Percentiles rank a stretch among this genome's conserved stretches.
Evolutionary conservation across 2,329 filamentous ascomycete genomes (phyloP).

Genomic region (Pseudonectria buxi): DNA sequence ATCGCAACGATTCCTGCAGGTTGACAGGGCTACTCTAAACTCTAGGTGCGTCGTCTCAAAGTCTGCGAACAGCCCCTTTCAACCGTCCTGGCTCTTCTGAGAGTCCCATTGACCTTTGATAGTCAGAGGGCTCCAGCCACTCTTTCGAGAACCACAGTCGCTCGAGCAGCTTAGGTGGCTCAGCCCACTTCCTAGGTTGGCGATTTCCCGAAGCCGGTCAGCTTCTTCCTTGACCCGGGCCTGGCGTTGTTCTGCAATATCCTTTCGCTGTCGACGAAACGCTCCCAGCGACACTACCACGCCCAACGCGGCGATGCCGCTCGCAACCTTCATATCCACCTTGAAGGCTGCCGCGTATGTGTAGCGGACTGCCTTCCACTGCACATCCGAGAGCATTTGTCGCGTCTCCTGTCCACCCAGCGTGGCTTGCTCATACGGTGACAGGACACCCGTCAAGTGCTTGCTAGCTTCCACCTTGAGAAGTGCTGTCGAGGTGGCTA

Average conservation of each 20-base stretch:
- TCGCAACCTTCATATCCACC: conserved; percentile 40
- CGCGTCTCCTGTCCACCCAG: conserved; percentile 14
- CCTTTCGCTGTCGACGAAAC: conserved; percentile 24
- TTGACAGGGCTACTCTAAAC: no score
- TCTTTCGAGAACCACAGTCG: no score
- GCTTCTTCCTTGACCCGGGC: conserved; percentile 11
- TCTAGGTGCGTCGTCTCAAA: no score
- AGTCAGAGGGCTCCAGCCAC: no score
- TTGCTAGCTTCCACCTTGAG: conserved; percentile 26
- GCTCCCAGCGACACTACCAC: conserved; percentile 34
- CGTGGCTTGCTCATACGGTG: conserved; percentile 22
- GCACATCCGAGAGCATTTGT: conserved; percentile 16
- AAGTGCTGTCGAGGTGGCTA: conserved; percentile 45
- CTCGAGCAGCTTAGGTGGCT: no score
- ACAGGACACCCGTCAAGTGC: conserved; percentile 22
- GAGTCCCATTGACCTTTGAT: no score
- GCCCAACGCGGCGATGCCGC: conserved; percentile 33
- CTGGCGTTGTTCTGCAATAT: conserved; percentile 15
- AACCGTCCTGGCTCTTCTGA: no score
- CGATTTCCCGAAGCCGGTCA: conserved; percentile 1
- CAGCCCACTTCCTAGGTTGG: no score
- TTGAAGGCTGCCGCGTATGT: conserved; percentile 40
- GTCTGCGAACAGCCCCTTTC: no score
- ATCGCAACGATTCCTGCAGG: no score
- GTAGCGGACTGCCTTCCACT: conserved; percentile 27